These are phyloP conservation scores for Macrophomina pseudophaseolina DNA, from an alignment of 2,329 filamentous ascomycete species.

Conservation along the genomic window DNA sequence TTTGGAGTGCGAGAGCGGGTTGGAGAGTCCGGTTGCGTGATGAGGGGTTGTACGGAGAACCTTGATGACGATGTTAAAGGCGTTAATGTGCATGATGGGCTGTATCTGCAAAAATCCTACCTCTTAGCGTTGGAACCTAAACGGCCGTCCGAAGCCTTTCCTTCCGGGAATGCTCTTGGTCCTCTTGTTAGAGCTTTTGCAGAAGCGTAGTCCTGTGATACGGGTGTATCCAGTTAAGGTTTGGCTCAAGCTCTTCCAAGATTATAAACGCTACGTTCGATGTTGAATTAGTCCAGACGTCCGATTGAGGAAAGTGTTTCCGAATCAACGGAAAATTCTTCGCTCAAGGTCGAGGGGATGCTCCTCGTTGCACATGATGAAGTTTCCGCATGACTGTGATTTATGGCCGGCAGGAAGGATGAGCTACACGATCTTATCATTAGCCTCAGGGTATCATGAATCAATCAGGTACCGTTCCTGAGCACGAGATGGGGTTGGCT, in stretches of 20 bases:
- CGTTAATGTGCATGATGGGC: neutral
- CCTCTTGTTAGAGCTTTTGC: too few species aligned
- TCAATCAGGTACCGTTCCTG: neutral
- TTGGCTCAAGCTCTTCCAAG: neutral
- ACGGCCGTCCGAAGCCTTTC: too few species aligned
- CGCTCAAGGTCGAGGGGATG: too few species aligned
- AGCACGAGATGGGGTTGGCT: neutral
- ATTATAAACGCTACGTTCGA: neutral
- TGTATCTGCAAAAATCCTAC: neutral
- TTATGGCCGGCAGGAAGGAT: neutral
- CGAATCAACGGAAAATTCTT: too few species aligned
- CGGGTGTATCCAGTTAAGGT: neutral
- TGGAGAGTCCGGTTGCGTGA: conserved; percentile 26
- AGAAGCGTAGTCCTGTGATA: neutral
- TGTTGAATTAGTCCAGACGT: too few species aligned
- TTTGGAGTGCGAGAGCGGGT: conserved; percentile 39
- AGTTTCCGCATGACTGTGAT: neutral
- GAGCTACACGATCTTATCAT: neutral
- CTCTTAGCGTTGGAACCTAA: too few species aligned
- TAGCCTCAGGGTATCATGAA: neutral
- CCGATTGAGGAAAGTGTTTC: too few species aligned
- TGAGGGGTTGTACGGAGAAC: neutral
- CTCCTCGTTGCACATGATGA: too few species aligned
- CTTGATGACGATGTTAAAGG: neutral
- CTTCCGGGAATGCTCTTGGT: too few species aligned